These are phyloP conservation scores for Iodosphaeria phyllophila DNA, from an alignment of 2,329 filamentous ascomycete genomes.

Conservation along the genomic window DNA sequence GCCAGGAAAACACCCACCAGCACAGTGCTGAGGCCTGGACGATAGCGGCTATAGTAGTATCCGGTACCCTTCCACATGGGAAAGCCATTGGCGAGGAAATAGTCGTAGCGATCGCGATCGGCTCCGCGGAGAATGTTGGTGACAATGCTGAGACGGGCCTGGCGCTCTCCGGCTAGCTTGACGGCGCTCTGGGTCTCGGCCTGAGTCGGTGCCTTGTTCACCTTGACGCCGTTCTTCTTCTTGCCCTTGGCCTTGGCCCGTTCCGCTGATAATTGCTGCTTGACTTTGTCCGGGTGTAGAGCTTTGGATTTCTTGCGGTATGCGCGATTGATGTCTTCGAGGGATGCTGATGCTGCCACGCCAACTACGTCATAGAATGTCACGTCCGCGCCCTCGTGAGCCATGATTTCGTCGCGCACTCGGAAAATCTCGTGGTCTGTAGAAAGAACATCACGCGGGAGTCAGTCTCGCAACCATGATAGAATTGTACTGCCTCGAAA, in stretches of 20 bases:
- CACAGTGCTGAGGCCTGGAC: slow-evolving; percentile 76
- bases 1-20: slow-evolving; percentile 65
- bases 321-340: slow-evolving; percentile 83
- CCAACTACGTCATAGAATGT: slow-evolving; percentile 94
- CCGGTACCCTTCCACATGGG: slow-evolving; percentile 92
- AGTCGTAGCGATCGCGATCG: slow-evolving; percentile 74
- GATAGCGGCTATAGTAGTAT: slow-evolving; percentile 93
- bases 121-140: slow-evolving; percentile 70
- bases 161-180: slow-evolving; percentile 67
- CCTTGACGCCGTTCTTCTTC: slow-evolving; percentile 41
- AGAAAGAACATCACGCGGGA: slow-evolving; percentile 1
- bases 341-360: slow-evolving; percentile 50
- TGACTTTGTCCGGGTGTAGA: slow-evolving; percentile 91
- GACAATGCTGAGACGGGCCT: slow-evolving; percentile 69
- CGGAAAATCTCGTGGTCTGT: slow-evolving; percentile 96
- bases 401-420: slow-evolving; percentile 67
- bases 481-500: background rate
- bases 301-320: slow-evolving; percentile 74
- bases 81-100: slow-evolving; percentile 86
- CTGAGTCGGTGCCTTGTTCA: slow-evolving; percentile 52
- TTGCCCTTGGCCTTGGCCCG: slow-evolving; percentile 30
- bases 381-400: slow-evolving; percentile 55
- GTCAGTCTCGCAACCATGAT: background rate
- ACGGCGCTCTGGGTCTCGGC: slow-evolving; percentile 60
- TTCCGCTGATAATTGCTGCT: slow-evolving; percentile 60